Conservation (phyloP, 225 moss, liverwort and hornwort species). For the Marchantia polymorpha region DNA sequence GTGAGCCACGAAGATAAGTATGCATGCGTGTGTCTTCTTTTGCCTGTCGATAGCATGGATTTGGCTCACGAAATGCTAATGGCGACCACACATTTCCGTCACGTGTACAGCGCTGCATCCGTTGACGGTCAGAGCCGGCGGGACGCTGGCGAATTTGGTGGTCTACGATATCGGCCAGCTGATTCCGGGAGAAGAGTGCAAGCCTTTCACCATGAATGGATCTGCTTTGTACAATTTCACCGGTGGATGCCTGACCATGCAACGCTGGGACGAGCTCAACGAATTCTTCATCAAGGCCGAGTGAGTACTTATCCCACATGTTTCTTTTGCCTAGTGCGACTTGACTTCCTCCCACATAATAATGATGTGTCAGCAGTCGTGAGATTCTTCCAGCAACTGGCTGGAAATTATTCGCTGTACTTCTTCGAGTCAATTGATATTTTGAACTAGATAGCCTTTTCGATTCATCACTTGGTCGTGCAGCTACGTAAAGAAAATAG, state of each 20-base stretch:
- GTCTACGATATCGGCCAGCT: slow-evolving; percentile 62
- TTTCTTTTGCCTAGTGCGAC: no score
- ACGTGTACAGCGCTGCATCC: slow-evolving; percentile 57
- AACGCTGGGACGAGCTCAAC: slow-evolving; percentile 74
- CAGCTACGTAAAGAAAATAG: no score
- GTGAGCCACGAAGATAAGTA: not conserved
- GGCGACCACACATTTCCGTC: no score
- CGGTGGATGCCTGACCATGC: slow-evolving; percentile 65
- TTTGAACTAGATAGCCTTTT: no score
- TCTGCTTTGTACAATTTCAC: slow-evolving; percentile 53
- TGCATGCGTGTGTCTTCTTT: not conserved
- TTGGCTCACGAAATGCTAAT: not conserved
- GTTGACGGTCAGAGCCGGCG: slow-evolving; percentile 62
- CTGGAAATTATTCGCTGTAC: no score
- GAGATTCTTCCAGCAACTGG: no score
- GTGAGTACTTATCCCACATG: slow-evolving; percentile 13
- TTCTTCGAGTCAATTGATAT: no score
- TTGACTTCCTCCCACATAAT: no score
- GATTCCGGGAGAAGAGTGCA: slow-evolving; percentile 37
- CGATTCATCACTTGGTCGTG: no score
- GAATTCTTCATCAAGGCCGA: slow-evolving; percentile 56
- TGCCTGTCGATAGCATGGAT: not conserved
- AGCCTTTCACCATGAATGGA: slow-evolving; percentile 51
- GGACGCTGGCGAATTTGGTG: slow-evolving; percentile 69
- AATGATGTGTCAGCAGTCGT: no score